Evolutionary conservation across 2,329 filamentous ascomycete species (phyloP), one percentile per base, ranked within the genome.

Genomic region (Alternaria tenuissima): DNA sequence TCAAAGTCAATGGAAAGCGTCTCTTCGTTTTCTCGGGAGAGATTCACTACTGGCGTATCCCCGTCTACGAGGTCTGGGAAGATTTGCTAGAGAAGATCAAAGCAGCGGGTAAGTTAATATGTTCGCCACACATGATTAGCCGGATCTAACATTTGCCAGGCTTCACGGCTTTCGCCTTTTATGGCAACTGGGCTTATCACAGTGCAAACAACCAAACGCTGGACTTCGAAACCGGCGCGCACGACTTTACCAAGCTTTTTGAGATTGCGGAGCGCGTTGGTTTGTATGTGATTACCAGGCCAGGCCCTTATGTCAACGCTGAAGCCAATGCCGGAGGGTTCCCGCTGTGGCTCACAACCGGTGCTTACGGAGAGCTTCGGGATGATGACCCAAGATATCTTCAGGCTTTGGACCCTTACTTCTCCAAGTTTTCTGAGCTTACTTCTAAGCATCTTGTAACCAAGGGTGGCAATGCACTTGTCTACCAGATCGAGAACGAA

Each of bases 241-340:
- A 84, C 59, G 80, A 87, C 65, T 84, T 87, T 59, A 82, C 81
- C 5, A 76, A 78, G 8, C 80, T 87, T 41, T 82, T 86, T 52
- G 81, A 84, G 28, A 78, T 86, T 26, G 85, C 85, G 3, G 82
- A 86, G 63, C 79, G 85, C 39, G 75, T 86, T 24, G 85, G 85
- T 3, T 75, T 87, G 39, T 87, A 86, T 63, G 81, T 86, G 39
- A 82, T 87, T 28, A 81, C 84, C 1, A 80, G 87, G 0, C 86
- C 87, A 0, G 87, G 87, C 0, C 87, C 87, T 0, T 90, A 89
- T 57, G 83, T 88, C 58, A 90, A 89, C 62, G 88, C 87, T 1
- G 88, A 89, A 69, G 81, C 86, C 3, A 88, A 85, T 62, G 86
- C 84, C 1, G 88, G 88, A 32, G 88, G 88, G 0, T 86, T 88